Evolutionary conservation across 2,329 filamentous ascomycete genomes (phyloP).

Genomic region (Fusarium nodosum): DNA sequence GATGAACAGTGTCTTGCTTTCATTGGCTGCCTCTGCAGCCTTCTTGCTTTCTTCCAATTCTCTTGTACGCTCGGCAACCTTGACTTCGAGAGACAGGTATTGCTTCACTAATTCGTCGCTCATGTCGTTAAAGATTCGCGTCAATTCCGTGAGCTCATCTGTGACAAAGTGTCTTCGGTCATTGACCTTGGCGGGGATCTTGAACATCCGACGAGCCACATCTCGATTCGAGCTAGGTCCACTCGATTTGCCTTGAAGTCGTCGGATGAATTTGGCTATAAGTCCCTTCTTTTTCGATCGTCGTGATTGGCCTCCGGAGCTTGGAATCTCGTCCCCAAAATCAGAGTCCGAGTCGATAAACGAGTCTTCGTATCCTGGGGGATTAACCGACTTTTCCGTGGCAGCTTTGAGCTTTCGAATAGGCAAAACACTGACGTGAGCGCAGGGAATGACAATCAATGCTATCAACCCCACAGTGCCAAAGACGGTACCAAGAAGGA

Average conservation of each 20-base stretch:
- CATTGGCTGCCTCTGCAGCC: conserved; percentile 92
- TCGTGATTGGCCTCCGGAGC: conserved; percentile 60
- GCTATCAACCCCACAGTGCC: conserved; percentile 81
- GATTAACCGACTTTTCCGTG: conserved; percentile 79
- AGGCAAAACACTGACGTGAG: conserved; percentile 84
- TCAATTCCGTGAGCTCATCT: conserved; percentile 88
- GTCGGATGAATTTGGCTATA: conserved; percentile 56
- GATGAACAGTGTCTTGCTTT: conserved; percentile 97
- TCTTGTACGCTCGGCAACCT: conserved; percentile 84
- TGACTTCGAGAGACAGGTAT: conserved; percentile 85
- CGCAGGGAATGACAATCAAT: conserved; percentile 80
- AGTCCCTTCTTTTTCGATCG: conserved; percentile 62
- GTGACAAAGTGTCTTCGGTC: conserved; percentile 81
- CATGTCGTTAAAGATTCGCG: conserved; percentile 92
- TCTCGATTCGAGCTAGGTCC: conserved; percentile 55
- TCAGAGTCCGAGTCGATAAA: conserved; percentile 61
- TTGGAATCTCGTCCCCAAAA: conserved; percentile 55
- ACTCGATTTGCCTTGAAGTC: conserved; percentile 54
- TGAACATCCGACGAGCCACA: conserved; percentile 72
- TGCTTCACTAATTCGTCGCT: conserved; percentile 89
- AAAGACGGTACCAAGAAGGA: conserved; percentile 87
- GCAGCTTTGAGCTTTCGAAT: conserved; percentile 82
- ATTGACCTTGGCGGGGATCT: conserved; percentile 86
- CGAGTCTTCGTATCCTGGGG: conserved; percentile 70
- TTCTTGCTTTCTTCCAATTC: conserved; percentile 92